Percentiles rank a stretch among this genome's conserved stretches.
These are phyloP conservation scores for Pogostemon cablin DNA, from an alignment of 257 asterid genomes.

Conservation along the genomic window DNA sequence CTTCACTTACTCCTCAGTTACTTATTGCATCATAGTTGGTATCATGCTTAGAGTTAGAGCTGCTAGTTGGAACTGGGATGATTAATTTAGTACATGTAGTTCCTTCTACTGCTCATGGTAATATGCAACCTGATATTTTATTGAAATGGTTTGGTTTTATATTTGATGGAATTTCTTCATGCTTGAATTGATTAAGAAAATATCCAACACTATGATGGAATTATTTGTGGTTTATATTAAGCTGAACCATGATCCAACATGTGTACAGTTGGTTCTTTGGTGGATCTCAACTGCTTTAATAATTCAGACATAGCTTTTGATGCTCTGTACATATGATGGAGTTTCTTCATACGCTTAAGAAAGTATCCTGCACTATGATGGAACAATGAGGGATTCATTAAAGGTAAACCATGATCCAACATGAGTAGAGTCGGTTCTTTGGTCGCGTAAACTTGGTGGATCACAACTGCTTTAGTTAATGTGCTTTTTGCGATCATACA, in stretches of 20 bases:
- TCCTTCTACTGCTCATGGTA: constrained; percentile 27
- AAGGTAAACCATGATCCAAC: too few species aligned
- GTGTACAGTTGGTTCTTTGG: too few species aligned
- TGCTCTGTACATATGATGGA: too few species aligned
- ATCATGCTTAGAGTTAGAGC: background rate
- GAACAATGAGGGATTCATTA: too few species aligned
- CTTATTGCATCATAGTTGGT: constrained; percentile 27
- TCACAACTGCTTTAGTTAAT: background rate
- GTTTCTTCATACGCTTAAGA: too few species aligned
- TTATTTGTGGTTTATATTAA: too few species aligned
- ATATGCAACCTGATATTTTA: constrained; percentile 14
- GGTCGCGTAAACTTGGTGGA: background rate
- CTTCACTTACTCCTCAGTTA: constrained; percentile 55
- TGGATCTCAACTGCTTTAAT: too few species aligned
- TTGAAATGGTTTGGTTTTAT: constrained; percentile 5
- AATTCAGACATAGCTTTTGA: too few species aligned
- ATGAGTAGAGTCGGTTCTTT: too few species aligned
- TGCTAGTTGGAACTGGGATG: constrained; percentile 13
- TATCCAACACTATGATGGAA: background rate
- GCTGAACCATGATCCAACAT: too few species aligned
- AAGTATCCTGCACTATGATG: too few species aligned
- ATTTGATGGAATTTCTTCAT: background rate
- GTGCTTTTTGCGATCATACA: background rate
- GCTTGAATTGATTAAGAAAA: constrained; percentile 17
- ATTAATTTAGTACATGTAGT: background rate